Percentiles rank a stretch among this genome's conserved stretches.
phyloP scores from a whole-genome alignment of 2,329 filamentous ascomycete species.

The Pseudogymnoascus sp. region DNA sequence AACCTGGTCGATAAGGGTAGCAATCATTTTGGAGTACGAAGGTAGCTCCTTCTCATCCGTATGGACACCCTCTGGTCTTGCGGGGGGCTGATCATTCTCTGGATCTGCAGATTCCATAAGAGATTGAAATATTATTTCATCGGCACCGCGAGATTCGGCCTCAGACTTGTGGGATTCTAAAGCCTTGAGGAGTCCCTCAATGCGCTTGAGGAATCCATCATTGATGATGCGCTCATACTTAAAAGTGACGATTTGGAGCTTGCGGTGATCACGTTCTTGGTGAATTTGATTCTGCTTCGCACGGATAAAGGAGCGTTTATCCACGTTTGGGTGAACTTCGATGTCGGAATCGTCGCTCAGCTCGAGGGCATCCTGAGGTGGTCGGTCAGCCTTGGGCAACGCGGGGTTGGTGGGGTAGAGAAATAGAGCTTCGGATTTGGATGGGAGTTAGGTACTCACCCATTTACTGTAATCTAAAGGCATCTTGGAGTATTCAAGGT shows the following conservation, averaged over 20 bases:
- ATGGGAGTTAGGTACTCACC: conserved; percentile 25
- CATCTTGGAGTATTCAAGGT: conserved; percentile 30
- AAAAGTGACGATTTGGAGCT: conserved; percentile 79
- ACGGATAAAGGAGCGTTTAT: conserved; percentile 96
- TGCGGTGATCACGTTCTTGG: conserved; percentile 75
- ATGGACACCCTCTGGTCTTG: conserved; percentile 71
- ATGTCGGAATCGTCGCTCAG: conserved; percentile 97
- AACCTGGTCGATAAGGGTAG: conserved; percentile 87
- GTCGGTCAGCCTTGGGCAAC: conserved; percentile 27
- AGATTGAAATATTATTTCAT: conserved; percentile 79
- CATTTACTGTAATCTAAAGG: conserved; percentile 57
- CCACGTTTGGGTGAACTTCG: conserved; percentile 97
- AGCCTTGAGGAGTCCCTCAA: conserved; percentile 66
- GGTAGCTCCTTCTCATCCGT: conserved; percentile 62
- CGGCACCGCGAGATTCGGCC: conserved; percentile 56
- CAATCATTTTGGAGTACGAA: conserved; percentile 96
- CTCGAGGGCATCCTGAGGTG: conserved; percentile 70
- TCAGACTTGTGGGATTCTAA: conserved; percentile 66
- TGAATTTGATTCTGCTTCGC: conserved; percentile 98
- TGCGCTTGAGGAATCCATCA: conserved; percentile 77
- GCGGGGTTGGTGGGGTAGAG: conserved; percentile 18
- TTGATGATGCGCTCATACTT: conserved; percentile 93
- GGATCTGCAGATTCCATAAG: conserved; percentile 74
- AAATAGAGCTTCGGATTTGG: not conserved
- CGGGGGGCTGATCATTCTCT: conserved; percentile 65